A percentile compares a stretch with the other conserved stretches of the same genome.
These are phyloP conservation scores for Coffea canephora DNA, from an alignment of 257 asterid species.

Conservation along the genomic window DNA sequence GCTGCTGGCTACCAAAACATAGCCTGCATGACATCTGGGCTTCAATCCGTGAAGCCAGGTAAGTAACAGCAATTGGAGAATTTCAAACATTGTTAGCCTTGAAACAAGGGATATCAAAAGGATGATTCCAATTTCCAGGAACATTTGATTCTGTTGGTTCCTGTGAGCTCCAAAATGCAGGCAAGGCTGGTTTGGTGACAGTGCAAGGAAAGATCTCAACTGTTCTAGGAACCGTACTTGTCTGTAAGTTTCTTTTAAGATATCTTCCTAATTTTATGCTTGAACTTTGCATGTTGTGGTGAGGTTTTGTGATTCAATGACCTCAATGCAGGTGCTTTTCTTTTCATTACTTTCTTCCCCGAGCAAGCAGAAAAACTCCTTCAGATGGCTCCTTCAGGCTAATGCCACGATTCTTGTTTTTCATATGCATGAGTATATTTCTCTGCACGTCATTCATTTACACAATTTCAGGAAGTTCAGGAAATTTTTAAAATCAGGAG, in stretches of 20 bases:
- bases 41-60: conserved; percentile 82
- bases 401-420: background rate
- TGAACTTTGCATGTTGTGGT: background rate
- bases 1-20: conserved; percentile 65
- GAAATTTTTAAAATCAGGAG: background rate
- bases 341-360: conserved; percentile 84
- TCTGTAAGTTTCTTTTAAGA: conserved; percentile 51
- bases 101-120: too few relatives aligned
- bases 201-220: conserved; percentile 89
- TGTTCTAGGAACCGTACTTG: conserved; percentile 82
- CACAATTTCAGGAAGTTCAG: background rate
- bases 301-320: background rate
- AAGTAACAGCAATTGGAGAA: background rate
- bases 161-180: conserved; percentile 88
- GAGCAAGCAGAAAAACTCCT: conserved; percentile 77
- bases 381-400: conserved; percentile 19
- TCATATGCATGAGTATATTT: background rate
- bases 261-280: background rate
- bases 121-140: conserved; percentile 39
- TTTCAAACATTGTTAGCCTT: background rate
- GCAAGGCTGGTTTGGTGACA: conserved; percentile 83
- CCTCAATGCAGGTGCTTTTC: conserved; percentile 61
- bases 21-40: conserved; percentile 90
- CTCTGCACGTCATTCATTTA: background rate
- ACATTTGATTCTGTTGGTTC: conserved; percentile 80